Evolutionary conservation across 768 basidiomycete species (phyloP).

Genomic region (Pholiota microspora): DNA sequence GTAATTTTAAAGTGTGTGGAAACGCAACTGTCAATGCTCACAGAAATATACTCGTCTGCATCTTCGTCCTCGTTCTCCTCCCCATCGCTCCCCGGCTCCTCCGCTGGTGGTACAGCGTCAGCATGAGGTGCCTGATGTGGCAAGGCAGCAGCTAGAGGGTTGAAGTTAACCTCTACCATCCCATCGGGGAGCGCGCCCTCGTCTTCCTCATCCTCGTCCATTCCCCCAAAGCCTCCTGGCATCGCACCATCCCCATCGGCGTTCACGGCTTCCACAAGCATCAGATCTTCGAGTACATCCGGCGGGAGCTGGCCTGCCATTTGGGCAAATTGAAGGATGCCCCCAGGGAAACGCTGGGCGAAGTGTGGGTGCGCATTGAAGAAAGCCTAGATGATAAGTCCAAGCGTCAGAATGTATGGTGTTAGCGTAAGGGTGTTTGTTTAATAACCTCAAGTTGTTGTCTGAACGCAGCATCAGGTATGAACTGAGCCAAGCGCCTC

Average conservation of each 20-base stretch:
- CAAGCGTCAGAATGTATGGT: background rate
- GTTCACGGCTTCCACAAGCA: conserved; percentile 45
- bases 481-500: conserved; percentile 49
- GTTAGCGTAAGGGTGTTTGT: background rate
- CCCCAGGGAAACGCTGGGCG: conserved; percentile 58
- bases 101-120: too few species aligned
- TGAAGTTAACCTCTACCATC: conserved; percentile 1
- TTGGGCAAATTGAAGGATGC: conserved; percentile 63
- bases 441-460: conserved; percentile 51
- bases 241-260: conserved; percentile 39
- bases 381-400: conserved; percentile 36
- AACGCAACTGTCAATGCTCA: conserved; percentile 28
- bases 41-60: conserved; percentile 47
- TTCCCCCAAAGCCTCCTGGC: conserved; percentile 43
- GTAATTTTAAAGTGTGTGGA: background rate
- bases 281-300: conserved; percentile 59
- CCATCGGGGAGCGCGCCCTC: background rate
- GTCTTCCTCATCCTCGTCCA: conserved; percentile 9
- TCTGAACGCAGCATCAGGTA: conserved; percentile 58
- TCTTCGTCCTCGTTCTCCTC: conserved; percentile 36
- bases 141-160: background rate
- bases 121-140: background rate
- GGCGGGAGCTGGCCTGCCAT: conserved; percentile 51
- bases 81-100: conserved; percentile 26
- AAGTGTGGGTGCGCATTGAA: conserved; percentile 57